These are phyloP conservation scores for Saccharomycopsis sp. DNA, from an alignment of 805 yeast species.

Conservation along the genomic window DNA sequence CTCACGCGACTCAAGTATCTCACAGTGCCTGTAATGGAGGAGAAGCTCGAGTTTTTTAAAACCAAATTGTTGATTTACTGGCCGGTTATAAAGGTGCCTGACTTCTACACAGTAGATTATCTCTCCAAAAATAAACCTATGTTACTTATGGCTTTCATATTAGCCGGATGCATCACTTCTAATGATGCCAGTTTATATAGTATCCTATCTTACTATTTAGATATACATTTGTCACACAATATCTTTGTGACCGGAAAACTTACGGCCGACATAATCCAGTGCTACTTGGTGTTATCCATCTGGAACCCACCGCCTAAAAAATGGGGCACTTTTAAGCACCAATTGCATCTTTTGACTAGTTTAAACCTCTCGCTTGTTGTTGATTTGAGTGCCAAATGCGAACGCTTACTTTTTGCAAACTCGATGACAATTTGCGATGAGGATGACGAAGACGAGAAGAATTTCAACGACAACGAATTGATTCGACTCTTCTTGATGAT, in stretches of 20 bases:
- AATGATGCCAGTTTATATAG: constrained; percentile 34
- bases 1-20: constrained; percentile 33
- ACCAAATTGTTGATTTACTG: constrained; percentile 38
- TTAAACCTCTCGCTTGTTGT: constrained; percentile 41
- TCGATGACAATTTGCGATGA: neutral
- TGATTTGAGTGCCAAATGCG: constrained; percentile 38
- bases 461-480: constrained; percentile 30
- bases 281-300: constrained; percentile 39
- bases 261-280: constrained; percentile 35
- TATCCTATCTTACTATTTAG: constrained; percentile 38
- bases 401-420: constrained; percentile 10
- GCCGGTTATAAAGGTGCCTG: constrained; percentile 43
- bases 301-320: constrained; percentile 50
- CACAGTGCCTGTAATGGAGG: constrained; percentile 30
- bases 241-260: constrained; percentile 41
- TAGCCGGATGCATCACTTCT: constrained; percentile 43
- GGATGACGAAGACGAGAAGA: constrained; percentile 2
- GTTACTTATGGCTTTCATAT: constrained; percentile 36
- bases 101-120: constrained; percentile 33
- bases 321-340: constrained; percentile 48
- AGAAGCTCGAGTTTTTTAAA: constrained; percentile 33
- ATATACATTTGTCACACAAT: constrained; percentile 38
- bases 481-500: constrained; percentile 42
- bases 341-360: constrained; percentile 41
- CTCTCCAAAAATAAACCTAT: constrained; percentile 38